Conservation (phyloP, 83 land plant genomes). For the Thuja plicata region DNA sequence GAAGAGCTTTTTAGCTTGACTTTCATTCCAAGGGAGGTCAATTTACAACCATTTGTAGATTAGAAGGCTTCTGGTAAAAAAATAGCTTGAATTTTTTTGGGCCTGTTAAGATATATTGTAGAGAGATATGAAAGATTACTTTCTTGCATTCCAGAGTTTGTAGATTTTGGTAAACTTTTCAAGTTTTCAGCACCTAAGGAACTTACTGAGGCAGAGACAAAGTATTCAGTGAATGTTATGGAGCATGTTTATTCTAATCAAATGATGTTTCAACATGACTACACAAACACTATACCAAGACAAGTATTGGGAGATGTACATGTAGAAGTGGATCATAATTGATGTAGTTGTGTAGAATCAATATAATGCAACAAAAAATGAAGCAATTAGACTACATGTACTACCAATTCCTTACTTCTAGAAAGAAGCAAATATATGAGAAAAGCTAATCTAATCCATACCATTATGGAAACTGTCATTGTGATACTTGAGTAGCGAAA, state of each 20-base stretch:
- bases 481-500: too few species aligned
- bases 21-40: conserved; percentile 75
- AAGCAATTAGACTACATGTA: too few species aligned
- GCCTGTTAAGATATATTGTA: conserved; percentile 44
- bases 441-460: too few species aligned
- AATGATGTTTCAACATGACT: conserved; percentile 90
- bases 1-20: conserved; percentile 80
- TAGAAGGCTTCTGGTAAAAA: conserved; percentile 86
- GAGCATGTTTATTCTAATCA: conserved; percentile 85
- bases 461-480: too few species aligned
- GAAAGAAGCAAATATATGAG: too few species aligned
- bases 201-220: conserved; percentile 95
- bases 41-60: conserved; percentile 76
- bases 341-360: too few species aligned
- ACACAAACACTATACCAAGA: conserved; percentile 93
- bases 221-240: conserved; percentile 91
- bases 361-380: too few species aligned
- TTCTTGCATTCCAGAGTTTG: conserved; percentile 75
- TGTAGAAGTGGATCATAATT: too few species aligned
- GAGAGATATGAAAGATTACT: conserved; percentile 85
- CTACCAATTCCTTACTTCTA: too few species aligned
- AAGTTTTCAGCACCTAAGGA: conserved; percentile 95
- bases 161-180: conserved; percentile 88
- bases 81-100: conserved; percentile 66
- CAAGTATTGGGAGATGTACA: conserved; percentile 87